Base-by-base conservation (phyloP, 805 yeast species). In the Nakazawaea populi region DNA sequence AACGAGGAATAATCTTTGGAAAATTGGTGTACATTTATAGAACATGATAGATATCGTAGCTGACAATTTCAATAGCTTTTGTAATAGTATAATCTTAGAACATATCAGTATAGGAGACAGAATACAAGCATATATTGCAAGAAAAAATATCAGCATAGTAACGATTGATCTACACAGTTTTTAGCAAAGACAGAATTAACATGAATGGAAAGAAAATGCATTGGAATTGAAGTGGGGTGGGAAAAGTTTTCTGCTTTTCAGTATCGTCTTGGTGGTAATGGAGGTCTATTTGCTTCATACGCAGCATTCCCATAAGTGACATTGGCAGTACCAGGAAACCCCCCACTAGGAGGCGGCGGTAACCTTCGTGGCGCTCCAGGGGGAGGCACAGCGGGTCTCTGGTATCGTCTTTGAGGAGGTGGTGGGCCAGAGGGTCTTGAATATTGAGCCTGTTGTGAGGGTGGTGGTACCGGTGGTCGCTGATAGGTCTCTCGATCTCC, bases 401-500 rank as follows among this genome's bases (percentile, higher is more conserved):
- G 14, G 24, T 27, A 37, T 11, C 14, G 35, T 44, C 14, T 28
- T 18, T 30, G 39, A 2, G 40, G 50, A 6, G 56, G 58, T 27
- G 57, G 55, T 6, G 55, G 52, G 7, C 47, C 52, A 14, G 52
- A 42, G 4, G 56, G 54, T 38, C 58, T 35, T 27, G 47, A 50
- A 35, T 52, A 54, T 47, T 32, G 28, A 38, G 35, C 8, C 11
- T 32, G 50, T 46, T 14, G 40, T 7, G 6, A 45, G n/a, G 39
- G 54, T 52, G 27, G 47, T 42, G 40, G 28, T 24, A 36, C 29
- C 14, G 29, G 27, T 11, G 46, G 36, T 8, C 32, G n/a, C 46
- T 52, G 14, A 47, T 49, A n/a, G 14, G 14, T n/a, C 27, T 42
- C 37, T 6, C 32, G 10, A 11, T 45, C 46, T 46, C 40, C 40